These are phyloP conservation scores for Anethum foeniculum DNA, from an alignment of 140 eudicot species.

Conservation along the genomic window DNA sequence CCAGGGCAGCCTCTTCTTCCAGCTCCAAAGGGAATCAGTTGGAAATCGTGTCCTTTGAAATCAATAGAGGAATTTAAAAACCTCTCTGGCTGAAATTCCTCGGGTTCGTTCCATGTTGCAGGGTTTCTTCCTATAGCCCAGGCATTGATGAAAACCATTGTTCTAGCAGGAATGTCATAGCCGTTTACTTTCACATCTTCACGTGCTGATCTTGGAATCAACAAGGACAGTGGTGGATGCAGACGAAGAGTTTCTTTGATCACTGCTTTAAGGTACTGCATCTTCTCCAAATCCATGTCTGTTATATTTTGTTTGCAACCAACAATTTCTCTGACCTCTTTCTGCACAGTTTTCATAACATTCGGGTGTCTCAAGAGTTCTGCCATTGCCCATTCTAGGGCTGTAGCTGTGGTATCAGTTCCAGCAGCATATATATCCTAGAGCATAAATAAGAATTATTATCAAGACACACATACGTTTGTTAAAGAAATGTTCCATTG, in stretches of 20 bases:
- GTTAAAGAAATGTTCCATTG: background rate
- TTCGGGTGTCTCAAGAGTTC: conserved; percentile 49
- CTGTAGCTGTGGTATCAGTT: conserved; percentile 23
- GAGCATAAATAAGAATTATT: background rate
- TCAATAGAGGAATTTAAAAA: too few species aligned
- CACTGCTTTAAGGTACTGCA: conserved; percentile 27
- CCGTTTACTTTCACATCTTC: conserved; percentile 30
- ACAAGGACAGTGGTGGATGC: too few species aligned
- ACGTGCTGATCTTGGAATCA: too few species aligned
- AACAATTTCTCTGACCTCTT: too few species aligned
- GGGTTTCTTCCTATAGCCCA: too few species aligned
- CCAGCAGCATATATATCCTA: conserved; percentile 9
- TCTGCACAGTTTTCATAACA: conserved; percentile 18
- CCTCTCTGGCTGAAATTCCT: too few species aligned
- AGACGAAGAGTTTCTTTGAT: too few species aligned
- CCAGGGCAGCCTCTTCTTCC: too few species aligned
- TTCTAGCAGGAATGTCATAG: conserved; percentile 37
- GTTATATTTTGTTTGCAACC: conserved; percentile 18
- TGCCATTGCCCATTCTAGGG: conserved; percentile 39
- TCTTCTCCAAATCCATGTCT: conserved; percentile 17
- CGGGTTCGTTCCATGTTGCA: too few species aligned
- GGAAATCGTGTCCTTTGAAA: too few species aligned
- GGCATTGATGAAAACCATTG: conserved; percentile 35
- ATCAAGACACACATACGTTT: background rate
- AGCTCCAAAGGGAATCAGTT: too few species aligned